Conservation (phyloP, 257 asterid genomes). For the Petunia axillaris region DNA sequence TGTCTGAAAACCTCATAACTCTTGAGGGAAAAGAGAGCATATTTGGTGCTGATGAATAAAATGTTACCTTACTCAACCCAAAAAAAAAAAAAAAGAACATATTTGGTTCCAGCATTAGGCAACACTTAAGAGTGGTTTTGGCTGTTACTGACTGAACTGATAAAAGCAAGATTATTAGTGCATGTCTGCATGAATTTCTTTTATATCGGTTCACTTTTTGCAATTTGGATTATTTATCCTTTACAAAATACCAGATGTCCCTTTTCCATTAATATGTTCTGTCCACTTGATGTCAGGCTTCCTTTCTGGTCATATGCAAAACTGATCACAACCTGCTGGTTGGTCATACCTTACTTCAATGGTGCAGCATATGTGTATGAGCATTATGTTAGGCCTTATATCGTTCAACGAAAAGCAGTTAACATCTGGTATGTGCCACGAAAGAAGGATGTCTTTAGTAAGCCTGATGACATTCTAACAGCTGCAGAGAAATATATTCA, state of each 20-base stretch:
- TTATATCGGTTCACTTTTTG: no score
- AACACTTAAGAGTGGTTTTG: not conserved
- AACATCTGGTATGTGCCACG: conserved; percentile 80
- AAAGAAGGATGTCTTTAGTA: conserved; percentile 59
- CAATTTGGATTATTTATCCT: not conserved
- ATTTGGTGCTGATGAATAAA: no score
- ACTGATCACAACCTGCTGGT: conserved; percentile 89
- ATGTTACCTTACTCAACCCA: no score
- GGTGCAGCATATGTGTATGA: conserved; percentile 95
- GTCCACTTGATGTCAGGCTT: conserved; percentile 51
- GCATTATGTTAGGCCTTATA: conserved; percentile 80
- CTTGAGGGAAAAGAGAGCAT: no score
- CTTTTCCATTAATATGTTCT: not conserved
- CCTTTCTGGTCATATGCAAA: conserved; percentile 96
- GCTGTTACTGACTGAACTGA: no score
- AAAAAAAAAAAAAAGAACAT: not conserved
- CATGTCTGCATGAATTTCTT: no score
- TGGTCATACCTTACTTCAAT: conserved; percentile 92
- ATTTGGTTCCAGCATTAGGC: not conserved
- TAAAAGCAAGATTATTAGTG: no score
- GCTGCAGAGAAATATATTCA: conserved; percentile 79
- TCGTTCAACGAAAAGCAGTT: conserved; percentile 64
- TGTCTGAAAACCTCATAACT: not conserved
- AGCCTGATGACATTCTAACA: conserved; percentile 77
- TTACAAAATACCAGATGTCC: not conserved